Evolutionary conservation across 2,329 filamentous ascomycete genomes (phyloP).

Genomic region (Claviceps monticola): DNA sequence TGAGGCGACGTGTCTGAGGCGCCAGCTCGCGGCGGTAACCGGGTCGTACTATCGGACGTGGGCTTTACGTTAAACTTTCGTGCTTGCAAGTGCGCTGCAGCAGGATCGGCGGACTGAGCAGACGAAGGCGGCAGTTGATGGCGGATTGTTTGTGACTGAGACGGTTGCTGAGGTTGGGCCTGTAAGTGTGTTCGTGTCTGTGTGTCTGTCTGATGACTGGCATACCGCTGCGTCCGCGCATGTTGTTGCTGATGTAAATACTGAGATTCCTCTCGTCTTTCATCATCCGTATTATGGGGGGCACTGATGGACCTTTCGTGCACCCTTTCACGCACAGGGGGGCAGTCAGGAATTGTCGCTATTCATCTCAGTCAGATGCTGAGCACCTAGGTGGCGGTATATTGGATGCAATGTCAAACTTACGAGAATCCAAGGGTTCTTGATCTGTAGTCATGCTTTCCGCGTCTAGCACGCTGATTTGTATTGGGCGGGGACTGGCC

Average conservation of each 20-base stretch:
- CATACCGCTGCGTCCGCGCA: slow-evolving; percentile 15
- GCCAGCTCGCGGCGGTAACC: slow-evolving; percentile 26
- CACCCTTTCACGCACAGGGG: slow-evolving; percentile 48
- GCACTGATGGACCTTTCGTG: slow-evolving; percentile 52
- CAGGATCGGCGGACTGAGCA: slow-evolving; percentile 27
- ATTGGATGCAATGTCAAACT: slow-evolving; percentile 17
- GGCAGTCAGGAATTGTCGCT: slow-evolving; percentile 56
- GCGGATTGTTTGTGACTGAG: slow-evolving; percentile 17
- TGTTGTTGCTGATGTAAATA: slow-evolving; percentile 13
- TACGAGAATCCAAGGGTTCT: slow-evolving; percentile 59
- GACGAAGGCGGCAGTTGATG: slow-evolving; percentile 37
- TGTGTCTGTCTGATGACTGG: slow-evolving; percentile 26
- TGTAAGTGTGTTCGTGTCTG: not conserved
- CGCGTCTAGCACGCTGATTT: slow-evolving; percentile 49
- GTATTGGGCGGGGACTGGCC: slow-evolving; percentile 42
- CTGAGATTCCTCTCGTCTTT: slow-evolving; percentile 11
- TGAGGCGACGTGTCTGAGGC: slow-evolving; percentile 34
- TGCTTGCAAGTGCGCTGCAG: slow-evolving; percentile 12
- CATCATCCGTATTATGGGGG: slow-evolving; percentile 19
- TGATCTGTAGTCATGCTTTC: slow-evolving; percentile 57
- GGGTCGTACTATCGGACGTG: slow-evolving; percentile 29
- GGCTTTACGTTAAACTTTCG: slow-evolving; percentile 31
- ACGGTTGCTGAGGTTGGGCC: no score
- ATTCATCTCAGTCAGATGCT: slow-evolving; percentile 9
- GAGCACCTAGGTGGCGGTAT: not conserved